Conservation (phyloP, 805 yeast species). For the Maudiozyma saulgeensis region DNA sequence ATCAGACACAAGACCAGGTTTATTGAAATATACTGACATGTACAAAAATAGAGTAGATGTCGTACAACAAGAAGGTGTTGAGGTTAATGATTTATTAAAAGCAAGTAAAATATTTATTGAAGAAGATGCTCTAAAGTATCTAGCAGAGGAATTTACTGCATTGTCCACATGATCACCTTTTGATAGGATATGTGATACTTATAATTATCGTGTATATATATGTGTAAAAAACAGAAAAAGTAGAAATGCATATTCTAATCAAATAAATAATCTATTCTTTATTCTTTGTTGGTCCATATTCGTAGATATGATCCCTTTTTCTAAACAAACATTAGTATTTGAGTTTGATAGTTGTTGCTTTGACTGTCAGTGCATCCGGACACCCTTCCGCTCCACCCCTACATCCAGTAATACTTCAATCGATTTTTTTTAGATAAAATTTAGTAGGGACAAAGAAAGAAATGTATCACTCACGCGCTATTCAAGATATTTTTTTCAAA, state of each 20-base stretch:
- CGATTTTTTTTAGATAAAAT: too few relatives aligned
- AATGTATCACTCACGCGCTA: too few relatives aligned
- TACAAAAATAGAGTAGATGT: conserved; percentile 51
- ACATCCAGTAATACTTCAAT: too few relatives aligned
- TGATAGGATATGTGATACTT: too few relatives aligned
- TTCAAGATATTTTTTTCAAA: too few relatives aligned
- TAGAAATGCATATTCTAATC: too few relatives aligned
- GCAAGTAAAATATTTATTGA: conserved; percentile 73
- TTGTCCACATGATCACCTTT: background rate
- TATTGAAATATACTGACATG: conserved; percentile 47
- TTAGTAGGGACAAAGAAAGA: too few relatives aligned
- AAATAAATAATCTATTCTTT: too few relatives aligned
- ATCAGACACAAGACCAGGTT: conserved; percentile 47
- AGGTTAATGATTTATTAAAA: conserved; percentile 73
- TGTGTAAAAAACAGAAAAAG: too few relatives aligned
- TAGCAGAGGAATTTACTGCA: conserved; percentile 29
- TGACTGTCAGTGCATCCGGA: background rate
- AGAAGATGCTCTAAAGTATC: conserved; percentile 57
- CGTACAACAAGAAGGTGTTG: conserved; percentile 64
- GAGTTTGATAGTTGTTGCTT: background rate
- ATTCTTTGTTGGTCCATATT: too few relatives aligned
- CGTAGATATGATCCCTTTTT: too few relatives aligned
- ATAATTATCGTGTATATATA: conserved; percentile 1
- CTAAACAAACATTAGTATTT: too few relatives aligned
- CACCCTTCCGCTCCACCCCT: background rate